Evolutionary conservation across 2,329 filamentous ascomycete genomes (phyloP).

Genomic region (Apiospora sp.): DNA sequence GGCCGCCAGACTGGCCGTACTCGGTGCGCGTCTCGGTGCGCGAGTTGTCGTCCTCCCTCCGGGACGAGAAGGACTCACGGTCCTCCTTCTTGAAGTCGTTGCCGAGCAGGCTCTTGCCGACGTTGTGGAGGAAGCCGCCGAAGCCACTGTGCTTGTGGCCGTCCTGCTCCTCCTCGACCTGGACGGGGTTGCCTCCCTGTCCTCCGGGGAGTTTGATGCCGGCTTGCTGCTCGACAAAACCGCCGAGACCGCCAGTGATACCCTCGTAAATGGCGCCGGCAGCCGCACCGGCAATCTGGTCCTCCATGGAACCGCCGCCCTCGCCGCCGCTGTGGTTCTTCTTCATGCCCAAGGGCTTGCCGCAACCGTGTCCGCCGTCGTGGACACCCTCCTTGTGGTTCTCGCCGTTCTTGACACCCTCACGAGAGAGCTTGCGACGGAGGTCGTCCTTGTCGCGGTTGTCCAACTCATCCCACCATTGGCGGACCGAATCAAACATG

Average conservation of each 20-base stretch:
- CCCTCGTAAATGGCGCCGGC: conserved; percentile 65
- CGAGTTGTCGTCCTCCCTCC: conserved; percentile 64
- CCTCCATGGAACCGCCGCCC: conserved; percentile 58
- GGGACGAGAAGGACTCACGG: conserved; percentile 60
- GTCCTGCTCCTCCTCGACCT: conserved; percentile 65
- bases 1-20: conserved; percentile 63
- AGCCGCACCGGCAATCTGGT: conserved; percentile 62
- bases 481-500: conserved; percentile 82
- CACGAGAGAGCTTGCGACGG: conserved; percentile 76
- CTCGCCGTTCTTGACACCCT: conserved; percentile 75
- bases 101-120: conserved; percentile 73
- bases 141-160: conserved; percentile 61
- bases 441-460: conserved; percentile 71
- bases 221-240: conserved; percentile 55
- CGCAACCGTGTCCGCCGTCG: conserved; percentile 85
- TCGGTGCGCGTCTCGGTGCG: conserved; percentile 69
- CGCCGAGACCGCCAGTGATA: conserved; percentile 61
- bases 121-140: conserved; percentile 74
- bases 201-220: conserved; percentile 42
- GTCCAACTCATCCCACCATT: conserved; percentile 81
- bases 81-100: conserved; percentile 63
- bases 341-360: conserved; percentile 79
- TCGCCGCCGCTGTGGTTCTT: conserved; percentile 59
- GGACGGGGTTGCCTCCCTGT: conserved; percentile 33
- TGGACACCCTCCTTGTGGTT: conserved; percentile 89